A percentile compares a stretch with the other conserved stretches of the same genome.
Conservation (phyloP, 129 eudicot species). For the Flaveria linearis region DNA sequence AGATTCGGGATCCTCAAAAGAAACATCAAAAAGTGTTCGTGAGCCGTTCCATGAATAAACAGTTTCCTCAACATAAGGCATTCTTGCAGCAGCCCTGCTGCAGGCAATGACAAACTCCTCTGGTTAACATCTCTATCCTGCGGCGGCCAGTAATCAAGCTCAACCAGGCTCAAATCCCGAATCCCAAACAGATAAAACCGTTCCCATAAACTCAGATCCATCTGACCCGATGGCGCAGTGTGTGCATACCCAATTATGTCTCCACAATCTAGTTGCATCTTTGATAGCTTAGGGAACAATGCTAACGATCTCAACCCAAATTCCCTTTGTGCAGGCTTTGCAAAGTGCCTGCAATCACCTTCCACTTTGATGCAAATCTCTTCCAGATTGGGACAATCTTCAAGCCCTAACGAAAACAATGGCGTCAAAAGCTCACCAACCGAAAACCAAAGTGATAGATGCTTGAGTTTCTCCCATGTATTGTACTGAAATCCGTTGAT, state of each 20-base stretch:
- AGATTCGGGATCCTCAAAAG: slow-evolving; percentile 53
- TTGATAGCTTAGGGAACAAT: slow-evolving; percentile 49
- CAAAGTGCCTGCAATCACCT: slow-evolving; percentile 77
- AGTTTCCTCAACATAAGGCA: slow-evolving; percentile 66
- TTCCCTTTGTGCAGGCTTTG: slow-evolving; percentile 52
- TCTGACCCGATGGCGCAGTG: slow-evolving; percentile 94
- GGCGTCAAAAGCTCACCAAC: slow-evolving; percentile 89
- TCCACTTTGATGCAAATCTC: slow-evolving; percentile 80
- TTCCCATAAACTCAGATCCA: slow-evolving; percentile 96
- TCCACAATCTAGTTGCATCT: slow-evolving; percentile 87
- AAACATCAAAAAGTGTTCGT: slow-evolving; percentile 82
- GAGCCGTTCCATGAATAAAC: slow-evolving; percentile 86
- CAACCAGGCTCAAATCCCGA: slow-evolving; percentile 47
- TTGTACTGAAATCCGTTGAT: slow-evolving; percentile 35
- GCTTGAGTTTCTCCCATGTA: slow-evolving; percentile 62
- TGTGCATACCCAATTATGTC: slow-evolving; percentile 84
- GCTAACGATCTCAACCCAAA: slow-evolving; percentile 65
- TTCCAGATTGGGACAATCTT: slow-evolving; percentile 70
- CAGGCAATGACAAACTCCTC: slow-evolving; percentile 84
- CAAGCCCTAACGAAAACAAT: slow-evolving; percentile 58
- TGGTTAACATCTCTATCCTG: slow-evolving; percentile 92
- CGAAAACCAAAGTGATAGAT: slow-evolving; percentile 78
- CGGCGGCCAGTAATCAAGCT: slow-evolving; percentile 96
- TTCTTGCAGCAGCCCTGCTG: slow-evolving; percentile 77
- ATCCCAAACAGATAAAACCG: slow-evolving; percentile 78